These are phyloP conservation scores for Xylariomycetidae sp. DNA, from an alignment of 2,329 filamentous ascomycete species.

Conservation along the genomic window DNA sequence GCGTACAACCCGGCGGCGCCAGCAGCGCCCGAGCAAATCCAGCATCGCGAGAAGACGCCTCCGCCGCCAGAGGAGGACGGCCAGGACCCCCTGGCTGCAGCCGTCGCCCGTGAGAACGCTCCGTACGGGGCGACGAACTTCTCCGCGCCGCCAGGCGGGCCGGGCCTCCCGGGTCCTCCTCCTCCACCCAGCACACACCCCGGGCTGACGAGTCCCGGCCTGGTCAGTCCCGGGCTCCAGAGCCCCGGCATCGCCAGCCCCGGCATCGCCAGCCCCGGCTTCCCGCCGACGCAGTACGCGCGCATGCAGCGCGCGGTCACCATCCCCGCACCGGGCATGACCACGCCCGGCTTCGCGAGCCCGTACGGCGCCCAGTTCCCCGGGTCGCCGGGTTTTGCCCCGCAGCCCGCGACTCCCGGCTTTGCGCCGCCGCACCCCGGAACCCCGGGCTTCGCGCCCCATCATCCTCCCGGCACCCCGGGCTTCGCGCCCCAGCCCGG, in stretches of 20 bases:
- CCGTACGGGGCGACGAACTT: slow-evolving; percentile 39
- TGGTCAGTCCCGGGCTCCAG: slow-evolving; percentile 19
- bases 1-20: slow-evolving; percentile 77
- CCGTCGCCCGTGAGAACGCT: slow-evolving; percentile 50
- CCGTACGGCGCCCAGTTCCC: slow-evolving; percentile 42
- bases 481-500: slow-evolving; percentile 23
- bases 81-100: slow-evolving; percentile 51
- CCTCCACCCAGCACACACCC: slow-evolving; percentile 13
- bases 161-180: slow-evolving; percentile 34
- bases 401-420: slow-evolving; percentile 14
- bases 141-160: slow-evolving; percentile 31
- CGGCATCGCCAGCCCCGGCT: slow-evolving; percentile 37
- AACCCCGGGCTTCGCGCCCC: slow-evolving; percentile 15
- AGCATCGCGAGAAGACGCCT: slow-evolving; percentile 73
- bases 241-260: slow-evolving; percentile 30
- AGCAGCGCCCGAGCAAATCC: slow-evolving; percentile 64
- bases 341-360: slow-evolving; percentile 34
- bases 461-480: slow-evolving; percentile 22
- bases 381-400: slow-evolving; percentile 37
- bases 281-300: slow-evolving; percentile 36
- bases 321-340: slow-evolving; percentile 37
- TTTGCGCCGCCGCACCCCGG: slow-evolving; percentile 21
- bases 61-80: slow-evolving; percentile 64
- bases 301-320: slow-evolving; percentile 41
- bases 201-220: slow-evolving; percentile 18